These are phyloP conservation scores for Flaveria robusta DNA, from an alignment of 129 eudicot species.

Conservation along the genomic window DNA sequence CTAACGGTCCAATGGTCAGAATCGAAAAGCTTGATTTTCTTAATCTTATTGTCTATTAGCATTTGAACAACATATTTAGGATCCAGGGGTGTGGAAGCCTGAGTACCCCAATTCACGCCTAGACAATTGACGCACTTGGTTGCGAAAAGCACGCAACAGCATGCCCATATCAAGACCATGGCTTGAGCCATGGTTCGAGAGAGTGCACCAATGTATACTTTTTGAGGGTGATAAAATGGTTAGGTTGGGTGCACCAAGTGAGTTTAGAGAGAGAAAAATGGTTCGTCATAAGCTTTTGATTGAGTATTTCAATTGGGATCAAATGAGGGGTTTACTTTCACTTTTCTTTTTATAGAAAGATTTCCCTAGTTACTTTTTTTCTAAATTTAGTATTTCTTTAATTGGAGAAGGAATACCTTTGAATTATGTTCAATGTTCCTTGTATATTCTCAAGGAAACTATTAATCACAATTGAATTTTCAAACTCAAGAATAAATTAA, in stretches of 20 bases:
- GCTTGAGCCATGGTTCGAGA: conserved; percentile 43
- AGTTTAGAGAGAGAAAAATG: neutral
- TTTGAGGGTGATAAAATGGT: neutral
- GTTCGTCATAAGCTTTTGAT: neutral
- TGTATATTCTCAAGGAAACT: too few relatives aligned
- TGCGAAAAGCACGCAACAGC: conserved; percentile 19
- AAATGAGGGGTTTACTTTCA: conserved; percentile 19
- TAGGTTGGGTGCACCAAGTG: conserved; percentile 6
- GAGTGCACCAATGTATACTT: neutral
- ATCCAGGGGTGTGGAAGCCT: conserved; percentile 41
- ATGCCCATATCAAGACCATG: conserved; percentile 49
- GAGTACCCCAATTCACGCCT: conserved; percentile 63
- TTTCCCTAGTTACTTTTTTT: neutral
- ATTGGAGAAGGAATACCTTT: neutral
- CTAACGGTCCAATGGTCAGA: conserved; percentile 41
- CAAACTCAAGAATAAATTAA: too few relatives aligned
- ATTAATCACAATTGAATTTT: too few relatives aligned
- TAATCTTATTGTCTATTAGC: conserved; percentile 52
- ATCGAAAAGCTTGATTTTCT: conserved; percentile 61
- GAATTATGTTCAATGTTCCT: neutral
- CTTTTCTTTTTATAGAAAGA: neutral
- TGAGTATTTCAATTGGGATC: neutral
- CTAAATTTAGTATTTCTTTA: neutral
- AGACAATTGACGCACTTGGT: conserved; percentile 17
- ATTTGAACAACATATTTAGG: conserved; percentile 42